Evolutionary conservation across 2,329 filamentous ascomycete species (phyloP), one percentile per base, ranked within the genome.

Genomic region (Lizonia empirigonia): DNA sequence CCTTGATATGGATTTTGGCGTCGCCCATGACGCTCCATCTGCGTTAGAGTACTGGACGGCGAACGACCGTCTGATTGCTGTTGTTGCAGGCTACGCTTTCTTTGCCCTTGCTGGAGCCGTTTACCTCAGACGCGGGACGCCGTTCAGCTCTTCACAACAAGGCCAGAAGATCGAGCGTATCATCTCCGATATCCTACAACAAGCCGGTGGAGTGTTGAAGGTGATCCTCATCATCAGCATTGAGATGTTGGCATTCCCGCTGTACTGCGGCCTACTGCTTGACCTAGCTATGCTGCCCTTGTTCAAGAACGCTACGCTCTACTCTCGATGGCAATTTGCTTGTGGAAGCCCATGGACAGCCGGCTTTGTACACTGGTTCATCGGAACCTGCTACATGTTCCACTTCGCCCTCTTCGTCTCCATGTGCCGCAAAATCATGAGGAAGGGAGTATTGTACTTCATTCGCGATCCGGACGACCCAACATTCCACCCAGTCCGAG

Each of bases 361-460:
- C 12, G 85, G 95, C 12, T 99, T 99, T 71, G 89, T 97, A 44
- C 94, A 99, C 72, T 99, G 94, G 94, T 99, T 99, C 68, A 88
- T 97, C 49, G 94, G 94, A 39, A 99, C 94, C 3, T 96, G 92
- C 57, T 99, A 99, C 74, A 99, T 99, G 95, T 99, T 99, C 76
- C 94, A 99, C 71, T 99, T 99, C 71, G 94, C 94, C 5, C 82
- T 99, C 3, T 99, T 99, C 70, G 94, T 99, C 15, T 95, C 92
- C 49, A 97, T 99, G 92, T 99, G 94, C 74, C 87, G 94, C 56
- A 97, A 96, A 77, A 96, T 97, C 52, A 90, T 99, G 87, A 87
- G 94, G 57, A 91, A 86, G 61, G 94, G 94, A 42, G 94, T 99
- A 32, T 80, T 99, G 52, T 97, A 97, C 77, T 99, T 99, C 72